Evolutionary conservation across 768 basidiomycete genomes (phyloP).

Genomic region (Naganishia kalamii): DNA sequence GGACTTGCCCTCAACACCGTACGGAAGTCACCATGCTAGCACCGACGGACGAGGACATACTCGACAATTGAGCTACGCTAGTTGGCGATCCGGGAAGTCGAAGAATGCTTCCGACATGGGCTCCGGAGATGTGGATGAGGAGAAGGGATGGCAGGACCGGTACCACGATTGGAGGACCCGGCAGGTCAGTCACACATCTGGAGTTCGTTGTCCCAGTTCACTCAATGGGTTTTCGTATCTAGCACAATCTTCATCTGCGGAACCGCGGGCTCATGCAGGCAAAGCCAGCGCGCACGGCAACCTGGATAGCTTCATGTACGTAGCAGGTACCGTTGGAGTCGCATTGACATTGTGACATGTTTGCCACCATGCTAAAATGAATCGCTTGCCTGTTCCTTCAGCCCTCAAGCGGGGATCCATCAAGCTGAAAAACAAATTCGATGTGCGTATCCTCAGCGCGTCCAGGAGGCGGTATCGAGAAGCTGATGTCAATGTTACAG

Average conservation of each 20-base stretch:
- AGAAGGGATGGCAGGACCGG: constrained; percentile 8
- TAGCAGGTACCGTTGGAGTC: not conserved
- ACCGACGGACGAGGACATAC: not conserved
- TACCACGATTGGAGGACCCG: constrained; percentile 13
- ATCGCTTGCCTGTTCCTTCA: not conserved
- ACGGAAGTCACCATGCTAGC: not conserved
- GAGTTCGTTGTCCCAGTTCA: not conserved
- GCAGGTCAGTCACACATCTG: constrained; percentile 1
- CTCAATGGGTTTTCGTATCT: not conserved
- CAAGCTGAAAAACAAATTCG: constrained; percentile 14
- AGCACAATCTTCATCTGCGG: constrained; percentile 17
- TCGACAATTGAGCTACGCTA: not conserved
- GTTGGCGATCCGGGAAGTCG: not conserved
- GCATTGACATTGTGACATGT: not conserved
- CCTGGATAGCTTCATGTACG: constrained; percentile 19
- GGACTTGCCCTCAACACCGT: not conserved
- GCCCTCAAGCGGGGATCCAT: constrained; percentile 1
- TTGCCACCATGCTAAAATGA: not conserved
- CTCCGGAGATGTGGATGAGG: not conserved
- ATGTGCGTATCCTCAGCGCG: constrained; percentile 2
- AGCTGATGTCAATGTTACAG: not conserved
- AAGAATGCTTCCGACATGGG: not conserved
- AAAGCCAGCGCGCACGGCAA: constrained; percentile 8
- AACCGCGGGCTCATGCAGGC: constrained; percentile 18
- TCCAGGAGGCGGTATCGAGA: not conserved